phyloP scores from a whole-genome alignment of 164 flowering plant genomes.

The Protea cynaroides region DNA sequence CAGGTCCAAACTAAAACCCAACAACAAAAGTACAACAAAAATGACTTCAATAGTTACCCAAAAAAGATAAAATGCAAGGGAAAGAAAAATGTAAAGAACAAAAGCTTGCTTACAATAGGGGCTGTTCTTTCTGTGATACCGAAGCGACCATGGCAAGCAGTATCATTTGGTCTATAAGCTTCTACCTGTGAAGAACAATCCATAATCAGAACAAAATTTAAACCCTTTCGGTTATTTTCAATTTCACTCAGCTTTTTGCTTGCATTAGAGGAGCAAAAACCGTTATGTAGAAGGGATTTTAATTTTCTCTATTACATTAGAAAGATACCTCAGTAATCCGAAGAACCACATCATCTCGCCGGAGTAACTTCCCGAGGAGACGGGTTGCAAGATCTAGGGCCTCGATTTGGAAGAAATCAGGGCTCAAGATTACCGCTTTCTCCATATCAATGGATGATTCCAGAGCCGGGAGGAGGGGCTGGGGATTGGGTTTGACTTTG shows the following conservation, averaged over 20 bases:
- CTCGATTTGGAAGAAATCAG: constrained; percentile 65
- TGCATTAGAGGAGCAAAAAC: not conserved
- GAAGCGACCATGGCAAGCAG: constrained; percentile 92
- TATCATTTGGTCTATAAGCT: constrained; percentile 90
- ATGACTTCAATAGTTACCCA: not conserved
- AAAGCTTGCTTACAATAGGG: constrained; percentile 61
- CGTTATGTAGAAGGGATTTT: not conserved
- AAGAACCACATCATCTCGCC: constrained; percentile 77
- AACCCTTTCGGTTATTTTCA: not conserved
- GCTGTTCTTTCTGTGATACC: constrained; percentile 93
- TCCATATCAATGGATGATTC: not conserved
- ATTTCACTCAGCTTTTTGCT: not conserved
- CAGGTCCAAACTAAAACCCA: constrained; percentile 71
- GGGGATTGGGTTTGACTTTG: constrained; percentile 7
- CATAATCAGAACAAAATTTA: not conserved
- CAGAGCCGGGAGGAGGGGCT: not conserved
- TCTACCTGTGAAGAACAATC: constrained; percentile 52
- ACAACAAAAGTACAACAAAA: not conserved
- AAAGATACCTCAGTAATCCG: constrained; percentile 85
- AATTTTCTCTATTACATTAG: too few species aligned
- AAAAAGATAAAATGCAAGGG: not conserved
- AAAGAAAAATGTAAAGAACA: not conserved
- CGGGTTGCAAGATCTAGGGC: constrained; percentile 94
- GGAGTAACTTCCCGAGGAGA: constrained; percentile 86
- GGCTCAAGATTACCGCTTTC: constrained; percentile 29